Base-by-base conservation (phyloP, 2,329 filamentous ascomycete genomes). In the Aspergillus cejpii region DNA sequence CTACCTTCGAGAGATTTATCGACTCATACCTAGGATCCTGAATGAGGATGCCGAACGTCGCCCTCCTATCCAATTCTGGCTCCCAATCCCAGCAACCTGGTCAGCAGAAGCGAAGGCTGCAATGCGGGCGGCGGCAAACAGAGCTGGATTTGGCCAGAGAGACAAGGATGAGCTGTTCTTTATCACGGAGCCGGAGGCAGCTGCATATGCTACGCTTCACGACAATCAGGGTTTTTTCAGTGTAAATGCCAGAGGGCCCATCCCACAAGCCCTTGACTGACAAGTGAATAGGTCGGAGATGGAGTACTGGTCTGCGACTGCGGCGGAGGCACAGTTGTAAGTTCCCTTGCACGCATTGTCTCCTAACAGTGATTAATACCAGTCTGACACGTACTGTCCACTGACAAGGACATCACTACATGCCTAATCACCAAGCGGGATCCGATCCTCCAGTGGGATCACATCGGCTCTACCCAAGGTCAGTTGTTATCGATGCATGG, bases 1-100 rank as follows among this genome's bases (percentile, higher is more conserved):
- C 37, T 64, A 50, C 44, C 49, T 62, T 2, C 26, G 24, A 3
- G 31, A 49, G 14, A 29, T 57, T 6, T 60, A 61, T 40, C 26
- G 41, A 3, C 48, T n/a, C n/a, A n/a, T n/a, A n/a, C n/a, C n/a
- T n/a, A n/a, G 55, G 44, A 53, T 49, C 8, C 44, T 56, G 19
- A 36, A 43, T 28, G 48, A 26, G 7, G 36, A 57, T 8, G 45
- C 36, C 19, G 52, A 51, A 37, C n/a, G 17, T 7, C 37, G 39
- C 5, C 52, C 41, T 3, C 48, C 44, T 20, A 36, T 59, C 15
- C 52, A 59, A 29, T 62, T 51, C 27, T 55, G 54, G 39, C 54
- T 63, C 20, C 62, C 60, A 3, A 48, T 63, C 6, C 61, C 61
- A 0, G 61, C 60, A 3, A 56, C 61, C n/a, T 64, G 58, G 58